These are phyloP conservation scores for Clarireedia hainanense DNA, from an alignment of 2,329 filamentous ascomycete genomes.

Conservation along the genomic window DNA sequence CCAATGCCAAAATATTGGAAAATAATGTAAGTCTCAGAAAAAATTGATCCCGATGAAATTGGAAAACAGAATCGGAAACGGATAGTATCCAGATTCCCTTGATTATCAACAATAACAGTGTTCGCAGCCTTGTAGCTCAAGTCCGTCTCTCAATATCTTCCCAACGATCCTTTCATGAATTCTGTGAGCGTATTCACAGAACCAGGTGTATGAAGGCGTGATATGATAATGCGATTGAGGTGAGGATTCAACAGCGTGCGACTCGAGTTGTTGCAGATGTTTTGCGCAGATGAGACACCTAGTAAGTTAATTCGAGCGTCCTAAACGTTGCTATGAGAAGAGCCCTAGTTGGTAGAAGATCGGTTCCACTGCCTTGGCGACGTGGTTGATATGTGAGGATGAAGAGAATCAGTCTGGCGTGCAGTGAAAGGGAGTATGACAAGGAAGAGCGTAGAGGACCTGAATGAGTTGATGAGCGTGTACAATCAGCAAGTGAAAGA, in stretches of 20 bases:
- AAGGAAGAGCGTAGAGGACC: no score
- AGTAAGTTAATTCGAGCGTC: no score
- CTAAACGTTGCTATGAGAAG: no score
- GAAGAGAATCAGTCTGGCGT: no score
- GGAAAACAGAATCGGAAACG: slow-evolving; percentile 7
- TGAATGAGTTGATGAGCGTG: no score
- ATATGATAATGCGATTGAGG: not conserved
- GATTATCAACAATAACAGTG: slow-evolving; percentile 4
- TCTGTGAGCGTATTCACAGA: no score
- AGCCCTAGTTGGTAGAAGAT: no score
- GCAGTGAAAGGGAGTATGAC: no score
- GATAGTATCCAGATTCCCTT: slow-evolving; percentile 6
- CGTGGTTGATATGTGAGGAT: no score
- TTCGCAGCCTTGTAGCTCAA: slow-evolving; percentile 1
- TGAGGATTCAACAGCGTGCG: not conserved
- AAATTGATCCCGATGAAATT: slow-evolving; percentile 7
- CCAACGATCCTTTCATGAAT: not conserved
- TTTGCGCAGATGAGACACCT: no score
- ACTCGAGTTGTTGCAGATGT: not conserved
- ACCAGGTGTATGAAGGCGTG: not conserved
- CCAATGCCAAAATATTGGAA: slow-evolving; percentile 7
- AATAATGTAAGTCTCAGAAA: slow-evolving; percentile 1
- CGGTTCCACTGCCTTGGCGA: no score
- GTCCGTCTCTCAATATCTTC: slow-evolving; percentile 2
- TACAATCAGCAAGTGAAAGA: no score